Evolutionary conservation across 2,329 filamentous ascomycete genomes (phyloP), one percentile per base, ranked within the genome.

Genomic region (Xylaria sp.): DNA sequence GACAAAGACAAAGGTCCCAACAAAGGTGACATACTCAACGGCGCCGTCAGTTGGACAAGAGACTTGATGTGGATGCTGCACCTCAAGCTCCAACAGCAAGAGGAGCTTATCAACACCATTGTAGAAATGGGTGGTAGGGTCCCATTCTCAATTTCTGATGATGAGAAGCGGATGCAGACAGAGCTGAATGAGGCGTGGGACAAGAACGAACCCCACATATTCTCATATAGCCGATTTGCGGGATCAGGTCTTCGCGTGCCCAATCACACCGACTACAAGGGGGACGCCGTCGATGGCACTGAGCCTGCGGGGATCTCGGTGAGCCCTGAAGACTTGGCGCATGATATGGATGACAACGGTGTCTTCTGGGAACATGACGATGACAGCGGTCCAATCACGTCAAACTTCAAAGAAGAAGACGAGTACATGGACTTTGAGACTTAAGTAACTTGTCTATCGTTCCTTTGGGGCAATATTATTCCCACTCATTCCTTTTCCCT

Each of bases 1-100:
- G 96, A 98, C 73, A 98, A 98, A 79, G 96, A 99, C 82, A 98
- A 98, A 78, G 96, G 96, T 0, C 96, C 96, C 6, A 98, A 98
- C 85, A 99, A 99, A 83, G 96, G 96, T 57, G 96, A 99, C 75
- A 98, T 99, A 67, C 90, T 99, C 75, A 98, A 98, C 77, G 95
- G 96, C 34, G 93, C 95, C 39, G 96, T 98, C 62, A 94, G 93
- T 81, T 99, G 96, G 96, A 97, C 93, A 69, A 90, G 95, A 70
- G 96, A 99, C 81, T 85, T 99, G 60, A 97, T 98, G 93, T 98
- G 96, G 96, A 91, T 97, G 83, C 84, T 97, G 67, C 90, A 97
- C 77, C 86, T 93, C 76, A 97, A 97, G 82, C 86, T 97, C 72
- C 91, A 96, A 77, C 92, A 95, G 78, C 93, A 97, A 80, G 91